These are phyloP conservation scores for Pythium graminicola DNA, from an alignment of 352 stramenopile genomes.

Conservation along the genomic window DNA sequence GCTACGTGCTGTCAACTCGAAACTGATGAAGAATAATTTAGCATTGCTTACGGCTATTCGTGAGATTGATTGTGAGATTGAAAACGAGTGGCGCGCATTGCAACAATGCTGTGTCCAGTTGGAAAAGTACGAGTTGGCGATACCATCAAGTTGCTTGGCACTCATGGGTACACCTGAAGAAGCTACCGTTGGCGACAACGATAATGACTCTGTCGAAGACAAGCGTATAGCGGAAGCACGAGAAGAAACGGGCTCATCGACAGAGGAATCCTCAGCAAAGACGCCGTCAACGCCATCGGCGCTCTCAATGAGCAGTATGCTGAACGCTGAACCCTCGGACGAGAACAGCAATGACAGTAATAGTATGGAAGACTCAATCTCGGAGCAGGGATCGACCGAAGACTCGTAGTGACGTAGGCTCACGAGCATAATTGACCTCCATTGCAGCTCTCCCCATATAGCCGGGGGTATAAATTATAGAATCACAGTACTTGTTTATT, in stretches of 20 bases:
- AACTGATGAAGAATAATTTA: slow-evolving; percentile 53
- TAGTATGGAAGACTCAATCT: background rate
- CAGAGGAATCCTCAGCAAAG: background rate
- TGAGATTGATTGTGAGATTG: slow-evolving; percentile 37
- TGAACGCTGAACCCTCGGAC: slow-evolving; percentile 12
- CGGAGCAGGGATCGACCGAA: background rate
- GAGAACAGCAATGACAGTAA: background rate
- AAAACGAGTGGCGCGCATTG: slow-evolving; percentile 25
- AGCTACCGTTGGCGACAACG: background rate
- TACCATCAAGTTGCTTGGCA: slow-evolving; percentile 28
- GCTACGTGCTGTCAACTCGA: slow-evolving; percentile 35
- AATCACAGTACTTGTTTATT: background rate
- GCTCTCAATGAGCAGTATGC: slow-evolving; percentile 12
- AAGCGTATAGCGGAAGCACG: background rate
- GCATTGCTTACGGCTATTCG: slow-evolving; percentile 44
- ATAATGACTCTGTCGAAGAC: background rate
- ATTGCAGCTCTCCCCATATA: background rate
- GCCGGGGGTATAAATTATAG: slow-evolving; percentile 14
- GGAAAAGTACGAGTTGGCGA: slow-evolving; percentile 19
- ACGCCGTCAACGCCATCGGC: background rate
- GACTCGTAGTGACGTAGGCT: background rate
- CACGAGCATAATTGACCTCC: background rate
- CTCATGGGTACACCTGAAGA: slow-evolving; percentile 17
- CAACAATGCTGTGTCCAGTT: slow-evolving; percentile 25
- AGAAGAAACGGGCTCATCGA: background rate